Evolutionary conservation across 1,284 basidiomycete species (phyloP).

Genomic region (Anthracocystis panici-leucophaei): DNA sequence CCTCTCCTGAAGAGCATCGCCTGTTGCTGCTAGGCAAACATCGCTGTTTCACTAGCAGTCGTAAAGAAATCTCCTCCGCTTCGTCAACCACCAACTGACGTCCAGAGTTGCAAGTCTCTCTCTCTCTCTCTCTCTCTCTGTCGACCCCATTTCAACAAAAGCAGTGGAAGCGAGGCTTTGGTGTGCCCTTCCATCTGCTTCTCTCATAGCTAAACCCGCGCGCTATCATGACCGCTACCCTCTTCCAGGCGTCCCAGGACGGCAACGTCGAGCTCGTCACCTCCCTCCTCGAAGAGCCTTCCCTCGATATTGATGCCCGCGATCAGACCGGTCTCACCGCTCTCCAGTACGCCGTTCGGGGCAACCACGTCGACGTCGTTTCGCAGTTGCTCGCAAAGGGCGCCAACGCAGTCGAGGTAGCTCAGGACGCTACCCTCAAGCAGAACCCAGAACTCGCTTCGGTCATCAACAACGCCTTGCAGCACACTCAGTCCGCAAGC

Average conservation of each 20-base stretch:
- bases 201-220: constrained; percentile 7
- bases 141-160: constrained; percentile 9
- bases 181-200: constrained; percentile 39
- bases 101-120: constrained; percentile 13
- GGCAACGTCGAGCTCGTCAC: constrained; percentile 58
- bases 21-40: too few relatives aligned
- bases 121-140: constrained; percentile 2
- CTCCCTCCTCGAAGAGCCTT: constrained; percentile 52
- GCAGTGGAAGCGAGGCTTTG: constrained; percentile 42
- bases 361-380: constrained; percentile 59
- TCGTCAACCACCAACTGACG: not conserved
- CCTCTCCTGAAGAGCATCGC: too few relatives aligned
- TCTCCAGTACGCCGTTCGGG: constrained; percentile 53
- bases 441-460: constrained; percentile 41
- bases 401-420: constrained; percentile 36
- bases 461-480: constrained; percentile 42
- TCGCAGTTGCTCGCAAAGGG: constrained; percentile 58
- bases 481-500: constrained; percentile 48
- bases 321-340: constrained; percentile 53
- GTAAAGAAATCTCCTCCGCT: not conserved
- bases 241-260: constrained; percentile 60
- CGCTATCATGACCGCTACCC: constrained; percentile 54
- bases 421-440: constrained; percentile 39
- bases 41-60: too few relatives aligned
- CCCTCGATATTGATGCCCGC: constrained; percentile 48